These are phyloP conservation scores for Ophiostoma piceae DNA, from an alignment of 2,329 filamentous ascomycete species.

Conservation along the genomic window DNA sequence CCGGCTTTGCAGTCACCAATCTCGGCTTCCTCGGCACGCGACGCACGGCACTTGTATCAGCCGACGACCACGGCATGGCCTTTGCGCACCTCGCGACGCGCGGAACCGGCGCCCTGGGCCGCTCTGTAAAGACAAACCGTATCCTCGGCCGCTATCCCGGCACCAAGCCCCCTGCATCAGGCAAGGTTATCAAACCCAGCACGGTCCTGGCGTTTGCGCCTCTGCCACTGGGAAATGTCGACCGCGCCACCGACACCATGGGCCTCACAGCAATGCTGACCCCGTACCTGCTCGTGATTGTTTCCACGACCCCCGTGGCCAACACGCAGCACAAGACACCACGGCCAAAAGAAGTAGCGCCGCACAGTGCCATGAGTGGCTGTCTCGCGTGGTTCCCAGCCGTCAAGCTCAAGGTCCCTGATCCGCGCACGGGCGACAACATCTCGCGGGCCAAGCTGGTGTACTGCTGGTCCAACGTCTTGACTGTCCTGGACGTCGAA, in stretches of 20 bases:
- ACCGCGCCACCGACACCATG: slow-evolving; percentile 78
- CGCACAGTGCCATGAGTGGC: slow-evolving; percentile 87
- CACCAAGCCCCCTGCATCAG: slow-evolving; percentile 46
- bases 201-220: slow-evolving; percentile 90
- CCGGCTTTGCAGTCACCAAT: slow-evolving; percentile 73
- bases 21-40: slow-evolving; percentile 92
- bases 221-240: slow-evolving; percentile 87
- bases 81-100: slow-evolving; percentile 94
- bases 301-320: slow-evolving; percentile 92
- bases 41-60: slow-evolving; percentile 90
- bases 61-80: slow-evolving; percentile 92
- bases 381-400: slow-evolving; percentile 97
- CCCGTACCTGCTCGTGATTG: slow-evolving; percentile 90
- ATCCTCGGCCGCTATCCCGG: slow-evolving; percentile 89
- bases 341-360: slow-evolving; percentile 81
- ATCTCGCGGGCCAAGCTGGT: slow-evolving; percentile 80
- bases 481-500: slow-evolving; percentile 86
- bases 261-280: slow-evolving; percentile 93
- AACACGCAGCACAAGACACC: slow-evolving; percentile 94
- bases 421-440: slow-evolving; percentile 60
- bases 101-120: slow-evolving; percentile 78
- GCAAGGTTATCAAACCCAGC: slow-evolving; percentile 75
- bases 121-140: slow-evolving; percentile 81
- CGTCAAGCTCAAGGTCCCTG: slow-evolving; percentile 77
- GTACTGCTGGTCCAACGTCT: slow-evolving; percentile 98